Evolutionary conservation across 2,329 filamentous ascomycete genomes (phyloP).

Genomic region (Sclerotinia minor): DNA sequence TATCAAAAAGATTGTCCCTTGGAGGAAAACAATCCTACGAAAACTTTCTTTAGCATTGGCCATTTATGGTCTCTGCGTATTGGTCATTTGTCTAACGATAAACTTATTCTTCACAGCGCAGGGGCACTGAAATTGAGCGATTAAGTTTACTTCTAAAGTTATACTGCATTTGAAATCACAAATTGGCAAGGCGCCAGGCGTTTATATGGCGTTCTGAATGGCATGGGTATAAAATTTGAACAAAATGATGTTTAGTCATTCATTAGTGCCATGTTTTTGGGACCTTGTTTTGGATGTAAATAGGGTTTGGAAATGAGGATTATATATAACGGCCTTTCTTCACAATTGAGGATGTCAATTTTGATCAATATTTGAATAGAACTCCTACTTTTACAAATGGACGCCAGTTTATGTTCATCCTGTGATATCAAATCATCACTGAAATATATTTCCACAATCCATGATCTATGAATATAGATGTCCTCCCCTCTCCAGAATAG

Average conservation of each 20-base stretch:
- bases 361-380: neutral
- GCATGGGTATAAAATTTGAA: conserved; percentile 8
- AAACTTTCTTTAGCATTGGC: conserved; percentile 73
- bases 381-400: neutral
- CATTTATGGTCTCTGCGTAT: conserved; percentile 82
- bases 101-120: conserved; percentile 70
- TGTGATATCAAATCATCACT: neutral
- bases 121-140: conserved; percentile 51
- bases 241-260: conserved; percentile 2
- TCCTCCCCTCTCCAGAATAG: neutral
- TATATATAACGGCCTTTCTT: conserved; percentile 5
- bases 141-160: neutral
- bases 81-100: conserved; percentile 82
- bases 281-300: neutral
- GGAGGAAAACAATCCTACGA: conserved; percentile 62
- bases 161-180: conserved; percentile 5
- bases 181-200: conserved; percentile 18
- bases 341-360: neutral
- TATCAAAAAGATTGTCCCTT: conserved; percentile 29
- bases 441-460: neutral
- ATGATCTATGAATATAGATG: neutral
- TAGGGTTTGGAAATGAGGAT: conserved; percentile 3
- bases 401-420: neutral
- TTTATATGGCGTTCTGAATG: neutral
- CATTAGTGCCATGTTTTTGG: neutral